Evolutionary conservation across 2,329 filamentous ascomycete genomes (phyloP).

Genomic region (Calonectria honghensis): DNA sequence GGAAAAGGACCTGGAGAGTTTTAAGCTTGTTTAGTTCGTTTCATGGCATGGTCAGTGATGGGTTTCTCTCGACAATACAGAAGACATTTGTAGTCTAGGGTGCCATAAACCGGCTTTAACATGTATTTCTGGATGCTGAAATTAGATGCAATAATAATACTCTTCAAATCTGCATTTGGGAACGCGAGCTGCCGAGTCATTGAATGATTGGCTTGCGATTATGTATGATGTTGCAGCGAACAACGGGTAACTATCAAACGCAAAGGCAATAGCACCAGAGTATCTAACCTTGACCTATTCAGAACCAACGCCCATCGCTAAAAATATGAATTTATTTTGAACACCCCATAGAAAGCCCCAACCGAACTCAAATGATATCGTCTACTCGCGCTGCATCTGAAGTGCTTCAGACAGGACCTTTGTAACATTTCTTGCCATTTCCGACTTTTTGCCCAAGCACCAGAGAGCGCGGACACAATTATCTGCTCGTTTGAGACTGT

Average conservation of each 20-base stretch:
- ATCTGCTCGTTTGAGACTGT: slow-evolving; percentile 62
- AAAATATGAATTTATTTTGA: slow-evolving; percentile 5
- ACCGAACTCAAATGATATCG: not conserved
- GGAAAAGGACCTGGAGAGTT: slow-evolving; percentile 34
- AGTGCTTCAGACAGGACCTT: slow-evolving; percentile 41
- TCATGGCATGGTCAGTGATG: not conserved
- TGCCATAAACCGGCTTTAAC: not conserved
- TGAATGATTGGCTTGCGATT: not conserved
- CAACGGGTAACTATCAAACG: not conserved
- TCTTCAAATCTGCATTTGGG: not conserved
- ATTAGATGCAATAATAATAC: not conserved
- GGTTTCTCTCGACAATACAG: not conserved
- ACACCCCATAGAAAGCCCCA: not conserved
- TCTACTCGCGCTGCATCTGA: slow-evolving; percentile 2
- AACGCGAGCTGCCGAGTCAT: not conserved
- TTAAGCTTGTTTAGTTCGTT: not conserved
- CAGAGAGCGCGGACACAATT: slow-evolving; percentile 71
- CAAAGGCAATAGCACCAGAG: not conserved
- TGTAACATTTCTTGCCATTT: slow-evolving; percentile 60
- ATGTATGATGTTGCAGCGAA: not conserved
- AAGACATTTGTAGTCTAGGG: not conserved
- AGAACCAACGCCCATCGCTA: slow-evolving; percentile 20
- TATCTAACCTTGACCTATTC: not conserved
- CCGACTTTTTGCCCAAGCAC: slow-evolving; percentile 73
- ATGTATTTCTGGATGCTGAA: not conserved